phyloP scores from a whole-genome alignment of 192 early-diverging fungal genomes.

The Cetraspora pellucida region DNA sequence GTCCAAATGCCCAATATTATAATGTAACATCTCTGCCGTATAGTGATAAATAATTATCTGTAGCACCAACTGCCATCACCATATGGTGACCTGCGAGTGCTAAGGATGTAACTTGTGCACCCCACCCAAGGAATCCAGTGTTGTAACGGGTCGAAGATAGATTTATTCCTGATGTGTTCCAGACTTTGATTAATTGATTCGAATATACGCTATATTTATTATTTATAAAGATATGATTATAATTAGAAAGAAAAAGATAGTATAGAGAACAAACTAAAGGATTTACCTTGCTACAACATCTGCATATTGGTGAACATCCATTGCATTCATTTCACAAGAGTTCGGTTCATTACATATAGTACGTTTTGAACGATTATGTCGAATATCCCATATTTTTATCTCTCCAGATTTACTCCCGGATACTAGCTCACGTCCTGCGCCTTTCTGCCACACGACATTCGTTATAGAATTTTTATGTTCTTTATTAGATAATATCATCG shows the following conservation, averaged over 20 bases:
- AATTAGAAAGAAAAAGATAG: neutral
- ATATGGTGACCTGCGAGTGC: conserved; percentile 31
- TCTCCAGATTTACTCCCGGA: conserved; percentile 64
- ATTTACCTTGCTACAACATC: conserved; percentile 62
- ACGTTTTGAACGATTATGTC: conserved; percentile 44
- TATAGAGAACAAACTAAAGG: neutral
- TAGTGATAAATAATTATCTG: conserved; percentile 32
- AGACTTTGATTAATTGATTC: conserved; percentile 58
- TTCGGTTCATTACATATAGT: conserved; percentile 46
- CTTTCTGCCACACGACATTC: conserved; percentile 56
- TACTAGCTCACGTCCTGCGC: conserved; percentile 61
- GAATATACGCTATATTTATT: conserved; percentile 37
- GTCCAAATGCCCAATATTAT: too few relatives aligned
- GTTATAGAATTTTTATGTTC: conserved; percentile 67
- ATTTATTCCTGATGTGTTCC: conserved; percentile 40
- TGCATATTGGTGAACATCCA: conserved; percentile 64
- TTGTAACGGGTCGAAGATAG: conserved; percentile 23
- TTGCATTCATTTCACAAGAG: conserved; percentile 51
- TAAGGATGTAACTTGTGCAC: conserved; percentile 31
- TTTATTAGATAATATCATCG: conserved; percentile 58
- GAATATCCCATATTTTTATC: conserved; percentile 66
- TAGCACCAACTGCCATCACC: conserved; percentile 30
- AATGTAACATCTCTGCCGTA: conserved; percentile 1
- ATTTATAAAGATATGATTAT: neutral
- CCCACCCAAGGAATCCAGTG: conserved; percentile 32